Evolutionary conservation across 1,284 basidiomycete genomes (phyloP).

Genomic region (Malassezia restricta): DNA sequence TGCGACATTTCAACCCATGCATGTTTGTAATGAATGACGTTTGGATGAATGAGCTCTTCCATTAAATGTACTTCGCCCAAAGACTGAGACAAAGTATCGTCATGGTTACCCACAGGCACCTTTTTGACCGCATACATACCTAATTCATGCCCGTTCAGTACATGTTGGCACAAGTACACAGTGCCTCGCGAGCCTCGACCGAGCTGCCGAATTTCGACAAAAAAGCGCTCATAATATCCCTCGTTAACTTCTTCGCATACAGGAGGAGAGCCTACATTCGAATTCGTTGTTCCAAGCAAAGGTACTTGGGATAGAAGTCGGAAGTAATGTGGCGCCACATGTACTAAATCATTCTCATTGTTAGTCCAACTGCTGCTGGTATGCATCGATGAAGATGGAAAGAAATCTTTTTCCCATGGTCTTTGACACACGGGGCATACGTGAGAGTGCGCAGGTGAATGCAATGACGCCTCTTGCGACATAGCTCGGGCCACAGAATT

Average conservation of each 20-base stretch:
- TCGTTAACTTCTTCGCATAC: slow-evolving; percentile 25
- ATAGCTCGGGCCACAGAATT: no score
- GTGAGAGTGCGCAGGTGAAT: no score
- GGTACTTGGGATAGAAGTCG: slow-evolving; percentile 25
- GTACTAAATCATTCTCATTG: slow-evolving; percentile 12
- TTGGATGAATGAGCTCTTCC: slow-evolving; percentile 74
- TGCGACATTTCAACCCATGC: slow-evolving; percentile 62
- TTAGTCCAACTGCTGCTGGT: background rate
- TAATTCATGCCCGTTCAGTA: slow-evolving; percentile 64
- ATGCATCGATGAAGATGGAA: background rate
- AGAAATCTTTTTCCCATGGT: background rate
- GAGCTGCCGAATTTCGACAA: slow-evolving; percentile 68
- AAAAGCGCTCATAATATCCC: slow-evolving; percentile 59
- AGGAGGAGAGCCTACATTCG: background rate
- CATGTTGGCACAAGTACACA: slow-evolving; percentile 73
- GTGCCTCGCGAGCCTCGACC: slow-evolving; percentile 86
- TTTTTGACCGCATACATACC: slow-evolving; percentile 74
- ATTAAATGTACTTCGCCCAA: slow-evolving; percentile 60
- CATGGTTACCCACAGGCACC: slow-evolving; percentile 67
- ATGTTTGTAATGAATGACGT: slow-evolving; percentile 88
- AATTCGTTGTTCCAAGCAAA: background rate
- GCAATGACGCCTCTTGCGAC: no score
- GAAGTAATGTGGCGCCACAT: slow-evolving; percentile 33
- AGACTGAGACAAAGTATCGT: slow-evolving; percentile 22
- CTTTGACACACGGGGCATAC: no score